phyloP scores from a whole-genome alignment of 768 basidiomycete genomes.

The Hirschioporus abietinus region DNA sequence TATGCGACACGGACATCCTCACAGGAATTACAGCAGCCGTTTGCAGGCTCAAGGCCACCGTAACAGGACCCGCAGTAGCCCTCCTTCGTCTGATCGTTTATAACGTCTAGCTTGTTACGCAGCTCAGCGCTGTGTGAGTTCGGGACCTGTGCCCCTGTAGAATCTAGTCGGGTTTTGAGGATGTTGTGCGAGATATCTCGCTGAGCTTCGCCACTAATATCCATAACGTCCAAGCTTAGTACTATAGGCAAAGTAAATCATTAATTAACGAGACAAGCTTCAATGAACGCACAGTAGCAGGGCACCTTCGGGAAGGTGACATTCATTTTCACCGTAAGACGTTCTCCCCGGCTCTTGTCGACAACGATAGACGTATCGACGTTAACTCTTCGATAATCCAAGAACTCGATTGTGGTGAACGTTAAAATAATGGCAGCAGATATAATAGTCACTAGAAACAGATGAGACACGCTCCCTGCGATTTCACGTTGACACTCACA shows the following conservation, averaged over 20 bases:
- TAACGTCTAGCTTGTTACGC: conserved; percentile 81
- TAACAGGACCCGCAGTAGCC: conserved; percentile 95
- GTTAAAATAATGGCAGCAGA: conserved; percentile 89
- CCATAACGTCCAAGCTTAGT: conserved; percentile 94
- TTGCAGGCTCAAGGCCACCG: conserved; percentile 67
- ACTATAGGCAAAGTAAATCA: conserved; percentile 43
- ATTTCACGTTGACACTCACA: conserved; percentile 42
- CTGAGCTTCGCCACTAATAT: conserved; percentile 95
- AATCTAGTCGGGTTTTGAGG: conserved; percentile 71
- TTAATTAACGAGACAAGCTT: conserved; percentile 6
- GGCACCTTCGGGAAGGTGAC: conserved; percentile 95
- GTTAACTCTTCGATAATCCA: conserved; percentile 86
- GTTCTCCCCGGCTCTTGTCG: conserved; percentile 93
- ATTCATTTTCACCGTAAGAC: conserved; percentile 85
- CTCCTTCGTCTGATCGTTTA: conserved; percentile 52
- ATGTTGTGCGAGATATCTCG: conserved; percentile 88
- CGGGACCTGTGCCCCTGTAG: conserved; percentile 52
- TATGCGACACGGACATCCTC: conserved; percentile 92
- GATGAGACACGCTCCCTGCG: conserved; percentile 9
- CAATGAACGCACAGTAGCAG: conserved; percentile 76
- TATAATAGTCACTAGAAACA: conserved; percentile 73
- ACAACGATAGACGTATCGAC: conserved; percentile 92
- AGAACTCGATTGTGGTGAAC: conserved; percentile 89
- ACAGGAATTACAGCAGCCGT: conserved; percentile 93
- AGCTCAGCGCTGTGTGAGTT: conserved; percentile 56